Base-by-base conservation (phyloP, 192 early-diverging fungal species). In the Hyaloraphidium curvatum region DNA sequence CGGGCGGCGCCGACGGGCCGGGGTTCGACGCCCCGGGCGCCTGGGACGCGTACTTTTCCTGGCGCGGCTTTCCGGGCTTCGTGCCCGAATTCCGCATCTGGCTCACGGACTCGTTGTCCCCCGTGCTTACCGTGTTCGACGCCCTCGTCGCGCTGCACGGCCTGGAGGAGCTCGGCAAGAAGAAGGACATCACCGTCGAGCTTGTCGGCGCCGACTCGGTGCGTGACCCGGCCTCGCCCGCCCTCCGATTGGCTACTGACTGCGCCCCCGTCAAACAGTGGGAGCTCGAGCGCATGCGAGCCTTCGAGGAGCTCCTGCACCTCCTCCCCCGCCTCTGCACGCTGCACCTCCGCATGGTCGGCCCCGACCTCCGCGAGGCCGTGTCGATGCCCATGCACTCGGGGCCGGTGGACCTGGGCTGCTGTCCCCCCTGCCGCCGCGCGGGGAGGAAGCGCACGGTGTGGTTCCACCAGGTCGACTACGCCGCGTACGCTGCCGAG, bases 291-390 rank as follows among this genome's bases (percentile, higher is more conserved):
- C 14, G 14, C 14, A 14, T 14, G 7, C 23, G 14, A 4, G 43
- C 43, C 14, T 48, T 48, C 23, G 43, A 48, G 25, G 43, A 48
- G 19, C 43, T 48, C 11, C 23, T 48, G 7, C 43, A 48, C 43
- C 43, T 48, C 14, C 43, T 48, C 43, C 43, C 43, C 11, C 43
- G 43, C 43, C 43, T 48, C 17, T 25, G 43, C 43, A 21, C 14
- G 7, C 43, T 48, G 11, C 43, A 21, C 43, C 17, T 48, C 23
- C 43, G 43, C 11, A 9, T 48, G 7, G 25, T 48, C 23, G 43
- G 43, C 43, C 43, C 43, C 14, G 43, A 25, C 5, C 5, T 48
- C 43, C 7, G 17, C 7, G 9, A 37, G 9, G 43, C 19, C 23
- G 43, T 48, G 4, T 9, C 14, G 7, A 14, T 48, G 7, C 43